Evolutionary conservation across 352 stramenopile species (phyloP), one percentile per base, ranked within the genome.

Genomic region (Globisporangium alternatum): DNA sequence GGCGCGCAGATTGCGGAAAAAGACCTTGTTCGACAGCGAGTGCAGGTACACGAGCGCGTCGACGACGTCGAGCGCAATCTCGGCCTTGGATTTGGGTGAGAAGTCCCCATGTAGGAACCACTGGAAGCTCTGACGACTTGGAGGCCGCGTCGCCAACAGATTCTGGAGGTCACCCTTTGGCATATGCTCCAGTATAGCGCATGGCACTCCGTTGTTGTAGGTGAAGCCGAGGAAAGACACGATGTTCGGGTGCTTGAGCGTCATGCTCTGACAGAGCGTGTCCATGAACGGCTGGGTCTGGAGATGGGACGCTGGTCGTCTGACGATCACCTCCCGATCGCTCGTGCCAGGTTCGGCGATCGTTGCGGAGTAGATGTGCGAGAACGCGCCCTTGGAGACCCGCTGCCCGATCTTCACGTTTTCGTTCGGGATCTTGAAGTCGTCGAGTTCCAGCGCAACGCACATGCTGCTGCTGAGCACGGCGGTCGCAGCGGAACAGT

Each of bases 1-100:
- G 2, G 72, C 71, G 21, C 80, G 82, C 21, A 89, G 68, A 30
- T 83, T 67, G 30, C 44, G 65, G 39, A 86, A 69, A 28, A 78
- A 68, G 8, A 71, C 56, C 53, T 81, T 80, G 1, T 65, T 71
- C 31, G 70, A 65, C 17, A 88, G 55, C 39, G 79, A 79, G 72
- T 93, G 84, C 60, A 93, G 59, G 64, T 90, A 89, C 60, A 87
- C 82, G 31, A 93, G 71, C 22, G 74, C 81, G 45, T 91, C 80
- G 13, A 81, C 70, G 2, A 93, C 68, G 60, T 91, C 78, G 60
- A 90, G 81, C 5, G 82, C 84, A 61, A 87, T 81, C 60, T 89
- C 76, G 52, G 78, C 85, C 69, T 91, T 93, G 28, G 80, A 54
- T 45, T 88, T 81, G 6, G 61, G 66, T 35, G 72, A 51, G 1